These are phyloP conservation scores for Penicillium janthinellum DNA, from an alignment of 2,329 filamentous ascomycete genomes.

Conservation along the genomic window DNA sequence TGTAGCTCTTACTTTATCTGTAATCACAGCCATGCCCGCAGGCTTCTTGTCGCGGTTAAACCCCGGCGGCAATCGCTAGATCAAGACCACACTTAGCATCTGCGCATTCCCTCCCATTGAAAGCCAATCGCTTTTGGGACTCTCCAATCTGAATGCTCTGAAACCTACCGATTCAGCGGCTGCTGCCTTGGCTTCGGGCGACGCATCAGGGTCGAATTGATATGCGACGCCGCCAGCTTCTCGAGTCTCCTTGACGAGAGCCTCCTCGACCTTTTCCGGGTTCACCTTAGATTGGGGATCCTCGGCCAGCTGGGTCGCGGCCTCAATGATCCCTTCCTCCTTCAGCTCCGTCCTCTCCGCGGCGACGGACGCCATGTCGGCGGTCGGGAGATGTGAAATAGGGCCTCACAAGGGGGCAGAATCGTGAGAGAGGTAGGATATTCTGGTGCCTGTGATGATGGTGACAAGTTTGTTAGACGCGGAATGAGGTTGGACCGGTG, in stretches of 20 bases:
- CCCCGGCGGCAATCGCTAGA: conserved; percentile 63
- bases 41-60: conserved; percentile 57
- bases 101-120: background rate
- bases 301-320: conserved; percentile 55
- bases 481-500: background rate
- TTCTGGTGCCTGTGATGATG: background rate
- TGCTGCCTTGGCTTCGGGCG: conserved; percentile 77
- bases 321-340: conserved; percentile 76
- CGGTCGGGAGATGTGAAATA: conserved; percentile 2
- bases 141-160: background rate
- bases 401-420: conserved; percentile 1
- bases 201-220: conserved; percentile 84
- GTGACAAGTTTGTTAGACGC: background rate
- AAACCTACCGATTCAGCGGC: conserved; percentile 72
- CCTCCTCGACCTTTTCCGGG: conserved; percentile 70
- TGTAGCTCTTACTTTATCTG: conserved; percentile 63
- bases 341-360: conserved; percentile 66
- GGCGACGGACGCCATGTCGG: conserved; percentile 36
- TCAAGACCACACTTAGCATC: conserved; percentile 16
- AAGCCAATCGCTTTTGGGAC: background rate
- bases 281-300: conserved; percentile 69
- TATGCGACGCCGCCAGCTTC: conserved; percentile 79
- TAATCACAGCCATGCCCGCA: conserved; percentile 59
- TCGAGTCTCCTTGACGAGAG: conserved; percentile 74
- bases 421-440: background rate